Evolutionary conservation across 1,284 basidiomycete species (phyloP).

Genomic region (Porogramme epimiltina): DNA sequence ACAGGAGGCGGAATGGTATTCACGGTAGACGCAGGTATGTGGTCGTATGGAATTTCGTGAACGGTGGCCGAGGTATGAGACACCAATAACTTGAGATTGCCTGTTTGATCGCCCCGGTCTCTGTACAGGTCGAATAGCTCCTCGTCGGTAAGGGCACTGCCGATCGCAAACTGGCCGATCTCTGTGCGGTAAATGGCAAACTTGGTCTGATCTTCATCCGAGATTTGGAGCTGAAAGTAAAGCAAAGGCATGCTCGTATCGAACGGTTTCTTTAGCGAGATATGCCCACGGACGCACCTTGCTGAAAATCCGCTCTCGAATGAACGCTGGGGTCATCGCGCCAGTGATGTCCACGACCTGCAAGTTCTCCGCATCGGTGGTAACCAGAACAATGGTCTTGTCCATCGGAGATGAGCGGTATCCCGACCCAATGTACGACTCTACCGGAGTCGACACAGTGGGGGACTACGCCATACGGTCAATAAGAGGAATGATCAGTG

Average conservation of each 20-base stretch:
- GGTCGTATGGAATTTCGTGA: conserved; percentile 46
- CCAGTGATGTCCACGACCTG: conserved; percentile 78
- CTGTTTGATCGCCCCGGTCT: conserved; percentile 71
- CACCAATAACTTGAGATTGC: conserved; percentile 81
- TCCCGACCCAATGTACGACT: conserved; percentile 26
- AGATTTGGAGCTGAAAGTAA: conserved; percentile 70
- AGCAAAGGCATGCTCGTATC: conserved; percentile 1
- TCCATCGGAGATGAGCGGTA: conserved; percentile 35
- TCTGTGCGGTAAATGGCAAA: conserved; percentile 87
- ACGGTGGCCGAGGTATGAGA: conserved; percentile 63
- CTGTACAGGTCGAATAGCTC: conserved; percentile 73
- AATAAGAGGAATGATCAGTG: neutral
- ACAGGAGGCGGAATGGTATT: conserved; percentile 57
- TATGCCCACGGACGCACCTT: conserved; percentile 58
- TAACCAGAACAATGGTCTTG: conserved; percentile 71
- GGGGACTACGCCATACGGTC: conserved; percentile 41
- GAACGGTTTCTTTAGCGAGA: neutral
- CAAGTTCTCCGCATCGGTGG: conserved; percentile 81
- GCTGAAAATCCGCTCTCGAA: conserved; percentile 84
- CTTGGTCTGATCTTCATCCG: conserved; percentile 77
- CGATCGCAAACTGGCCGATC: conserved; percentile 75
- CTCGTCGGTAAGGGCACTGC: conserved; percentile 70
- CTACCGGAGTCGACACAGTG: conserved; percentile 37
- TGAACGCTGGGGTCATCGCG: conserved; percentile 68
- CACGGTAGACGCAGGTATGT: conserved; percentile 44